These are phyloP conservation scores for Boletales sp. DNA, from an alignment of 768 basidiomycete species.

Conservation along the genomic window DNA sequence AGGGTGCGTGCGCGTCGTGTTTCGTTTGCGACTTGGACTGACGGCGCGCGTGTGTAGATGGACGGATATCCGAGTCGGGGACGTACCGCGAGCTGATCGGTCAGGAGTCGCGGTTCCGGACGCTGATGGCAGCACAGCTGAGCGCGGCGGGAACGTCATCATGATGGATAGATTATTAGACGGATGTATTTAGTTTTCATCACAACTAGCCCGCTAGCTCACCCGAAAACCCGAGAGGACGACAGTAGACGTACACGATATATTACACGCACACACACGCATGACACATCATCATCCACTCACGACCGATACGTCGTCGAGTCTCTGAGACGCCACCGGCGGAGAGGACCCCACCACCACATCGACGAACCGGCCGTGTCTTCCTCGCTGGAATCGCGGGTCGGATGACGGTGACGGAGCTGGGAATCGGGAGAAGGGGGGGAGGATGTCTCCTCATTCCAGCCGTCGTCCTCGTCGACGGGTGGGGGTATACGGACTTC, in stretches of 20 bases:
- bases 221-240: background rate
- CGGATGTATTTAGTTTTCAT: background rate
- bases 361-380: constrained; percentile 38
- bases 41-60: constrained; percentile 55
- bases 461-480: constrained; percentile 23
- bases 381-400: background rate
- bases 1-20: constrained; percentile 45
- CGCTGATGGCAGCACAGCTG: constrained; percentile 88
- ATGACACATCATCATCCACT: background rate
- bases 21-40: too few species aligned
- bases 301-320: constrained; percentile 58
- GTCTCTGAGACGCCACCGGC: constrained; percentile 72
- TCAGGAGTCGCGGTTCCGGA: constrained; percentile 76
- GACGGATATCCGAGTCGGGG: constrained; percentile 78
- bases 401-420: constrained; percentile 10
- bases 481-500: background rate
- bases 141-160: constrained; percentile 37
- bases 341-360: constrained; percentile 82
- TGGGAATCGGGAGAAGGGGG: too few species aligned
- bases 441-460: constrained; percentile 8
- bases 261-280: constrained; percentile 1
- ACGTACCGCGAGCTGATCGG: constrained; percentile 77
- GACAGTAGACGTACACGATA: constrained; percentile 1
- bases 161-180: background rate
- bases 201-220: constrained; percentile 5